Conservation (phyloP, 2,329 filamentous ascomycete genomes). For the Paraphaeosphaeria minitans region DNA sequence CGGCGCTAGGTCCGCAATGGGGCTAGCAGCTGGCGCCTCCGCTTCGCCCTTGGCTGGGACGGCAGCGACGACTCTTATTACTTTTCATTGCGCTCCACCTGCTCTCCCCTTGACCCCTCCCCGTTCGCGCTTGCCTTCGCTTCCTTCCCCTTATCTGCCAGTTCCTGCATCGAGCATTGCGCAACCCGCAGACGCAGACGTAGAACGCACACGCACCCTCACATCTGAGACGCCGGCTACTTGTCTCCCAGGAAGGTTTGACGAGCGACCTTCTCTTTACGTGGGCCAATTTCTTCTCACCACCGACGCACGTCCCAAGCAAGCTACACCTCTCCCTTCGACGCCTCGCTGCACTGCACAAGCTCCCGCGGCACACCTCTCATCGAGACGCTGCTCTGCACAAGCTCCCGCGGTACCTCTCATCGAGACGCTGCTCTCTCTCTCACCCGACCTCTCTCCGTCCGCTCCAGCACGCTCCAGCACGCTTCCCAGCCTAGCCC, state of each 20-base stretch:
- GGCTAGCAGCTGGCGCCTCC: constrained; percentile 18
- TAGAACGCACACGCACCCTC: constrained; percentile 24
- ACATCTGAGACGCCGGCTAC: constrained; percentile 29
- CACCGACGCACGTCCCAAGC: constrained; percentile 33
- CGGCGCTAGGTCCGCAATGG: constrained; percentile 13
- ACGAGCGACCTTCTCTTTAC: constrained; percentile 48
- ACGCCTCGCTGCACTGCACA: constrained; percentile 38
- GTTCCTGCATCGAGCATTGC: constrained; percentile 26
- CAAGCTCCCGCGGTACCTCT: constrained; percentile 38
- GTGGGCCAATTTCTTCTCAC: constrained; percentile 40
- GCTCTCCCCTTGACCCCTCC: constrained; percentile 20
- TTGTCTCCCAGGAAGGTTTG: constrained; percentile 45
- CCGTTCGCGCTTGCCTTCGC: constrained; percentile 23
- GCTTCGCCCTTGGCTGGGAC: constrained; percentile 22
- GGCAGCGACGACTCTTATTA: constrained; percentile 20
- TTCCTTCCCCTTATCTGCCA: constrained; percentile 19
- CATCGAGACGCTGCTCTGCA: constrained; percentile 34
- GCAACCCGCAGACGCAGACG: no score
- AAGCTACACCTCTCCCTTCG: constrained; percentile 30
- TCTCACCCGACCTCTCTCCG: constrained; percentile 38
- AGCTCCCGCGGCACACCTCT: constrained; percentile 38
- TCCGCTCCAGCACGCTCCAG: constrained; percentile 35
- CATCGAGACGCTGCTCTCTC: constrained; percentile 33
- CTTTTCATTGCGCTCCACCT: constrained; percentile 24
- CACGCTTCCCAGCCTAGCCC: constrained; percentile 39